Conservation (phyloP, 768 basidiomycete genomes). For the Imleria badia region DNA sequence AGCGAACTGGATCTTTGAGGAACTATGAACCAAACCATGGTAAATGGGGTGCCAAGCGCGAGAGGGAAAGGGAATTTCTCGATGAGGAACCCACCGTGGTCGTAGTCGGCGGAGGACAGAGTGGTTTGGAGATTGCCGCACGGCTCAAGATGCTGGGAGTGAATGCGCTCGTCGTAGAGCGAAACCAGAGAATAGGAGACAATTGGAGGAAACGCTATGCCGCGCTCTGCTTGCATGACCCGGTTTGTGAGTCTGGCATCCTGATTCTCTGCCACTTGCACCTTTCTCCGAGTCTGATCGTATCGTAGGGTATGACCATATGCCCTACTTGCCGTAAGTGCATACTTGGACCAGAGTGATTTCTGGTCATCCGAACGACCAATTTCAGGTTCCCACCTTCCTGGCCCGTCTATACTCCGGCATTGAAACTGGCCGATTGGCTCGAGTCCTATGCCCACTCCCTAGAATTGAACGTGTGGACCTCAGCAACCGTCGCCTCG, state of each 20-base stretch:
- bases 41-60: conserved; percentile 32
- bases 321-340: conserved; percentile 56
- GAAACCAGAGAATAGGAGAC: conserved; percentile 29
- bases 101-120: conserved; percentile 52
- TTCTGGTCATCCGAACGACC: neutral
- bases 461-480: conserved; percentile 67
- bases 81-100: conserved; percentile 52
- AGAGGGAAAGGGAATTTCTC: conserved; percentile 27
- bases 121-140: conserved; percentile 58
- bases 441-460: conserved; percentile 61
- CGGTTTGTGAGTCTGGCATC: conserved; percentile 27
- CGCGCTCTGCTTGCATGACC: conserved; percentile 32
- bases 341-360: neutral
- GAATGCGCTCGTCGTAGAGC: conserved; percentile 23
- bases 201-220: conserved; percentile 33
- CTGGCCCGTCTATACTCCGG: conserved; percentile 61
- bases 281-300: neutral
- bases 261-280: neutral
- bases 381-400: conserved; percentile 50
- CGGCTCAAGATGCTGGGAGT: conserved; percentile 40
- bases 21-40: conserved; percentile 37
- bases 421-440: conserved; percentile 61
- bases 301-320: conserved; percentile 43
- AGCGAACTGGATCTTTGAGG: conserved; percentile 44
- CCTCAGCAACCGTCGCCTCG: conserved; percentile 37